Evolutionary conservation across 2,329 filamentous ascomycete species (phyloP).

Genomic region (Myriosclerotinia scirpicola): DNA sequence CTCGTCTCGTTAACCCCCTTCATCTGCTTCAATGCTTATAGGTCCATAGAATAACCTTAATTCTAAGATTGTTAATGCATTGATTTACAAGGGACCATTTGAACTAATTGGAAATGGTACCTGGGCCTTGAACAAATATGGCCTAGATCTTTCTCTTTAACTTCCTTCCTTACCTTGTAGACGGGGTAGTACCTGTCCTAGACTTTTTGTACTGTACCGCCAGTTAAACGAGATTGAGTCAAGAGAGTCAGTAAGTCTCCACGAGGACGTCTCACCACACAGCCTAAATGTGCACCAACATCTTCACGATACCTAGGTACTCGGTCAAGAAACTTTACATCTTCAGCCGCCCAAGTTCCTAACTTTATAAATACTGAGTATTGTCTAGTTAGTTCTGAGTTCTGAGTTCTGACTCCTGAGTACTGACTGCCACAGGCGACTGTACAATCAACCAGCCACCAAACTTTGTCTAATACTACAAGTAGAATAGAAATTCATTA

Average conservation of each 20-base stretch:
- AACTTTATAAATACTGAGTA: too few species aligned
- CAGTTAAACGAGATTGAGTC: too few species aligned
- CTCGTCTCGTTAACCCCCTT: too few species aligned
- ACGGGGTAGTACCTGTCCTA: not conserved
- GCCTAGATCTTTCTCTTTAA: not conserved
- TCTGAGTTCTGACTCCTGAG: not conserved
- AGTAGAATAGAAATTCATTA: not conserved
- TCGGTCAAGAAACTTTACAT: too few species aligned
- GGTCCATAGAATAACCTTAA: slow-evolving; percentile 8
- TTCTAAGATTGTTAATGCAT: slow-evolving; percentile 11
- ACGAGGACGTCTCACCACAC: not conserved
- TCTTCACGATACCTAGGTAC: too few species aligned
- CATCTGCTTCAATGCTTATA: not conserved
- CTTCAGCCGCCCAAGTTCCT: too few species aligned
- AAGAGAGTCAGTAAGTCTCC: too few species aligned
- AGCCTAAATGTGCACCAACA: not conserved
- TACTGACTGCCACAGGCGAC: not conserved
- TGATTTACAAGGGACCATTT: not conserved
- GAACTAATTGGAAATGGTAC: slow-evolving; percentile 2
- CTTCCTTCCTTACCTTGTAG: not conserved
- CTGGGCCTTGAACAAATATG: slow-evolving; percentile 13
- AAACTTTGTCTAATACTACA: not conserved
- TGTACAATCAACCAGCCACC: not conserved
- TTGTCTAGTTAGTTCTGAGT: too few species aligned
- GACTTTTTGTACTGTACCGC: not conserved